Evolutionary conservation across 805 yeast genomes (phyloP), one percentile per base, ranked within the genome.

Genomic region (Dipodascus albidus): DNA sequence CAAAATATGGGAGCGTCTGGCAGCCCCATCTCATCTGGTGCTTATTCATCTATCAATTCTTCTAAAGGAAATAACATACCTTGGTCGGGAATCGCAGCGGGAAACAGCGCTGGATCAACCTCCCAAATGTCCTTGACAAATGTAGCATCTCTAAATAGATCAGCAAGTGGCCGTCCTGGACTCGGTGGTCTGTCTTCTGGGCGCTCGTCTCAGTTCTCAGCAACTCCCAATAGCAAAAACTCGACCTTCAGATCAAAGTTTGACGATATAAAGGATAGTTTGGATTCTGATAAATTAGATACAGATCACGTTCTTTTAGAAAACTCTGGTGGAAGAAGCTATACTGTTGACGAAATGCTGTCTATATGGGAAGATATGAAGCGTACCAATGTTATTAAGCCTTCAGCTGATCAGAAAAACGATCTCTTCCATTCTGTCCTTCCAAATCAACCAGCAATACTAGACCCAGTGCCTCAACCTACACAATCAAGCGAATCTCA

Each of bases 321-420:
- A 33, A 76, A 74, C 57, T 65, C 65, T 23, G 71, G 68, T 15
- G 72, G 80, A 33, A 67, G 67, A 54, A 66, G 67, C 23, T 80
- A 81, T 59, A 60, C 78, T 3, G 68, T 79, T 64, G 72, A 74
- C 24, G 80, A 81, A 58, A 73, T 82, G 58, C 72, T 81, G 55
- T 68, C 73, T 21, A 74, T 80, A 11, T 81, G 82, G 76, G 64
- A 70, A 38, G 67, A 69, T 20, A 67, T 72, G 66, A 62, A 69
- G 33, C 60, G 62, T 4, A 59, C 64, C 31, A 64, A 68, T 47
- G 62, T 64, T 33, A 64, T 69, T 41, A 55, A 23, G 59, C 57
- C 47, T 9, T 55, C 54, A 6, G 64, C 65, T 24, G 50, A 54
- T 31, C 35, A 49, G 2, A 59, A 61, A 21, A 62, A 62, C 23